phyloP scores from a whole-genome alignment of 164 flowering plant species.

The Annona cherimola region DNA sequence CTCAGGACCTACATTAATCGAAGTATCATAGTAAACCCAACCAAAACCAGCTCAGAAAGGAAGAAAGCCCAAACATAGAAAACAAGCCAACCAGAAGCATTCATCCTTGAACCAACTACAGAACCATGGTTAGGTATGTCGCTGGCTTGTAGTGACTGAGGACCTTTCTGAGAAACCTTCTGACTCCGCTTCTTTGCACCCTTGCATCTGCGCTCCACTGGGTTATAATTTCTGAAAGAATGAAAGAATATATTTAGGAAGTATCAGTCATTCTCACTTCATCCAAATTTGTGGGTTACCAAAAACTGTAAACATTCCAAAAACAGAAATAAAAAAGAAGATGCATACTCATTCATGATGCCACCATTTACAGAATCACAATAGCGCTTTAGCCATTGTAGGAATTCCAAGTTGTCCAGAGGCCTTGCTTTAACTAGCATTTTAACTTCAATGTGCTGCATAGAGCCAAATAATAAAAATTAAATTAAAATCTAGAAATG shows the following conservation, averaged over 20 bases:
- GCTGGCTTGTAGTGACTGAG: conserved; percentile 65
- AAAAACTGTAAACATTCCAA: background rate
- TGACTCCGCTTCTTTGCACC: conserved; percentile 50
- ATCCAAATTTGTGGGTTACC: background rate
- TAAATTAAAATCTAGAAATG: background rate
- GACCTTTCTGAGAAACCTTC: conserved; percentile 39
- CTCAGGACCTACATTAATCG: conserved; percentile 30
- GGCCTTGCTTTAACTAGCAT: conserved; percentile 86
- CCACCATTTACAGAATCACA: conserved; percentile 94
- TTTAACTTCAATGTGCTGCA: conserved; percentile 87
- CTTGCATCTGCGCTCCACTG: conserved; percentile 75
- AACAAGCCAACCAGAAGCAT: conserved; percentile 31
- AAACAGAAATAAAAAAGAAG: background rate
- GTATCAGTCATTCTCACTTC: background rate
- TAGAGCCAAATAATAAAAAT: background rate
- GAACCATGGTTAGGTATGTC: conserved; percentile 28
- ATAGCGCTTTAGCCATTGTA: conserved; percentile 93
- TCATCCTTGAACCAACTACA: conserved; percentile 24
- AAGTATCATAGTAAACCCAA: conserved; percentile 4
- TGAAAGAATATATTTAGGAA: background rate
- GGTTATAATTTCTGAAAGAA: conserved; percentile 66
- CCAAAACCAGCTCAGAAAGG: background rate
- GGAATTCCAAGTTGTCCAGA: conserved; percentile 88
- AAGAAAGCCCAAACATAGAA: background rate
- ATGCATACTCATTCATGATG: conserved; percentile 75